Evolutionary conservation across 805 yeast species (phyloP).

Genomic region (Deakozyma indianensis): DNA sequence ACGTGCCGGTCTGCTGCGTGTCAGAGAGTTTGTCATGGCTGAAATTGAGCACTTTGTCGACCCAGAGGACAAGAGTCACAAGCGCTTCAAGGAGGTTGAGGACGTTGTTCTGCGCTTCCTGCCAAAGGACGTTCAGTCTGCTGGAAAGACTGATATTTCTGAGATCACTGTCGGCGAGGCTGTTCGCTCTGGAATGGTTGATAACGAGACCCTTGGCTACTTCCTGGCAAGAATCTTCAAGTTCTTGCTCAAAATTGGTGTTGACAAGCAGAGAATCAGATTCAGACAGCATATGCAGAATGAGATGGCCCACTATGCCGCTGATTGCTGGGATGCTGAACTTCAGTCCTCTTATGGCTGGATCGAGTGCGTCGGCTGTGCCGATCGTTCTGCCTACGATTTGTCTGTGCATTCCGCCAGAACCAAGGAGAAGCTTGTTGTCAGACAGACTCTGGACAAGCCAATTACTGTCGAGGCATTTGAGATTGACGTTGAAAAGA

Average conservation of each 20-base stretch:
- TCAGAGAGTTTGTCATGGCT: constrained; percentile 98
- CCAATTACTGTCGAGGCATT: constrained; percentile 72
- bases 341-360: constrained; percentile 92
- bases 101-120: constrained; percentile 62
- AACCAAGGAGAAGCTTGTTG: constrained; percentile 90
- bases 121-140: constrained; percentile 77
- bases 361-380: constrained; percentile 99
- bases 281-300: constrained; percentile 98
- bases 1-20: constrained; percentile 92
- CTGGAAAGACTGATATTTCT: constrained; percentile 59
- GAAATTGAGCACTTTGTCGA: constrained; percentile 98
- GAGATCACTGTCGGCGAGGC: constrained; percentile 79
- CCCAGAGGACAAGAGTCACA: constrained; percentile 75
- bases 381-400: constrained; percentile 97
- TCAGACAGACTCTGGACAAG: constrained; percentile 74
- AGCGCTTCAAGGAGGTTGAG: constrained; percentile 61
- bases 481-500: constrained; percentile 82
- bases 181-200: constrained; percentile 74
- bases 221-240: constrained; percentile 85
- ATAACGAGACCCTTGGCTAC: constrained; percentile 94
- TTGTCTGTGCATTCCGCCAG: constrained; percentile 88
- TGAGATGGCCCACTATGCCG: constrained; percentile 99
- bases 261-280: constrained; percentile 67
- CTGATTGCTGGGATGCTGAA: constrained; percentile 99
- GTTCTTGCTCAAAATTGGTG: constrained; percentile 81